A percentile compares a stretch with the other conserved stretches of the same genome.
Conservation (phyloP, 2,329 filamentous ascomycete genomes). For the Bisporella sp. region DNA sequence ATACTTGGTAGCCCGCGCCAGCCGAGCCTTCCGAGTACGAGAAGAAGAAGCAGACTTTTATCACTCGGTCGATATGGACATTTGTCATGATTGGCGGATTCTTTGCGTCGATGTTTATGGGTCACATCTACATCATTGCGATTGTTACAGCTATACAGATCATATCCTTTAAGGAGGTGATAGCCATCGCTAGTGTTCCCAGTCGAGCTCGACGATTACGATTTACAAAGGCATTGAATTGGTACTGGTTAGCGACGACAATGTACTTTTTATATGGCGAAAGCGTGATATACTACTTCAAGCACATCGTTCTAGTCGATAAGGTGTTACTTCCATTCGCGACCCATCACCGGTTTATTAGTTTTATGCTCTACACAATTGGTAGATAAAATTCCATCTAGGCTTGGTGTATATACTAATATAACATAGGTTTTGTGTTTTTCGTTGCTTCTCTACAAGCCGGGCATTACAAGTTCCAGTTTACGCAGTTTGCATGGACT, state of each 20-base stretch:
- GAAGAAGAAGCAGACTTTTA: conserved; percentile 98
- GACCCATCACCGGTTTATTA: conserved; percentile 97
- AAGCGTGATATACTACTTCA: conserved; percentile 99
- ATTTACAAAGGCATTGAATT: conserved; percentile 94
- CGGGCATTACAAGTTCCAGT: conserved; percentile 96
- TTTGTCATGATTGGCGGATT: conserved; percentile 95
- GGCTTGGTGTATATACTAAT: conserved; percentile 20
- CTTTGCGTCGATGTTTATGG: conserved; percentile 87
- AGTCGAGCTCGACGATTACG: conserved; percentile 84
- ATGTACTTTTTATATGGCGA: conserved; percentile 99
- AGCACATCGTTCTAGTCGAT: conserved; percentile 95
- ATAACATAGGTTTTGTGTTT: conserved; percentile 77
- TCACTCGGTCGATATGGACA: conserved; percentile 95
- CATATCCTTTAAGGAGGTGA: conserved; percentile 98
- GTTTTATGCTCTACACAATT: conserved; percentile 96
- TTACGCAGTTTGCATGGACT: conserved; percentile 98
- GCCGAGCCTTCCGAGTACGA: conserved; percentile 67
- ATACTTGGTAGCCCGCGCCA: conserved; percentile 9
- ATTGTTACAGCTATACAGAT: conserved; percentile 93
- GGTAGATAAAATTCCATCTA: conserved; percentile 47
- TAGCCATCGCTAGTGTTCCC: conserved; percentile 92
- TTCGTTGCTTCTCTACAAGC: conserved; percentile 93
- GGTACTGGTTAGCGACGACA: conserved; percentile 97
- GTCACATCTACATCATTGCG: conserved; percentile 94
- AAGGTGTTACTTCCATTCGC: conserved; percentile 87